Base-by-base conservation (phyloP, 345 rosid genomes). In the Gossypium mustelinum region DNA sequence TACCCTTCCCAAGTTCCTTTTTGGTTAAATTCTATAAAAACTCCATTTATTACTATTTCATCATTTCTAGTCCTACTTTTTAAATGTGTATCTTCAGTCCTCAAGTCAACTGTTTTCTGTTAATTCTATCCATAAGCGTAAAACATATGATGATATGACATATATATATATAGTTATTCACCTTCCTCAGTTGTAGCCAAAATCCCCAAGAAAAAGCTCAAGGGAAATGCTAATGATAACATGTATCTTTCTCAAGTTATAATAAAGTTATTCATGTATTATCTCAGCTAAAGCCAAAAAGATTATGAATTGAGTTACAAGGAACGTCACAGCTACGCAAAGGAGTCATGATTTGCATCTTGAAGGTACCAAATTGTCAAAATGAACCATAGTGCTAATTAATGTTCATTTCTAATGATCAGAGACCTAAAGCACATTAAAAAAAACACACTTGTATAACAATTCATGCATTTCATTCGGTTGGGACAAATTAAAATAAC, bases 281-380 rank as follows among this genome's bases (percentile, higher is more conserved):
- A n/a, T 64, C 69, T 41, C 9, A n/a, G 12, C 71, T 20, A 67
- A 45, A 44, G 34, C 34, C n/a, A 11, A 1, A 4, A 2, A 7
- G 3, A 39, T 64, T 41, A n/a, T 39, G 68, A 24, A 41, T 10
- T 48, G 18, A 3, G 51, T n/a, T 77, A 24, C 55, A 44, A 27
- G 66, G 58, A 72, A 72, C 67, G 63, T 72, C 50, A 54, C 12
- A 12, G 10, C 24, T 39, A 72, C 51, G 48, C 66, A 63, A 64
- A 34, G 25, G 0, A 7, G 16, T 41, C 50, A 41, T 64, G 47
- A 62, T 34, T 16, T 2, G 4, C 12, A 52, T 63, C 54, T 11
- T 16, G 20, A 70, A 70, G 56, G 27, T 10, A 41, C 8, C 8
- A 3, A 64, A 17, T 8, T 7, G 41, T 17, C 68, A 63, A 63